These are phyloP conservation scores for Wickerhamiella sergipiensis DNA, from an alignment of 805 yeast species.

Conservation along the genomic window DNA sequence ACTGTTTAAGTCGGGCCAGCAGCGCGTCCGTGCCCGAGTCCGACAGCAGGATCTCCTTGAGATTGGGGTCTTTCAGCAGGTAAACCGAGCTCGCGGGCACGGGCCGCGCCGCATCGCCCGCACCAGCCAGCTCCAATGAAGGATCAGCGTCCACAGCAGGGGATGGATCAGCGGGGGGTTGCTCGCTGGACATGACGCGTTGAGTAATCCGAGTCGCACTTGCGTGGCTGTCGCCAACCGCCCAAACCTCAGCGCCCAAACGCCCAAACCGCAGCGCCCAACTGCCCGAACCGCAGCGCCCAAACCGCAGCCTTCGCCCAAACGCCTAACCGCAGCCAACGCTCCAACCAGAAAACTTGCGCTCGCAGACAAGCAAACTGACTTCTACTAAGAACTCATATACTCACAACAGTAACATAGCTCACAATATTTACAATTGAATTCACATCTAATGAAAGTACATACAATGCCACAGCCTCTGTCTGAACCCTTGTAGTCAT, in stretches of 20 bases:
- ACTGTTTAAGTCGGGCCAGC: conserved; percentile 60
- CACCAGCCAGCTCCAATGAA: neutral
- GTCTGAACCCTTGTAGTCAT: neutral
- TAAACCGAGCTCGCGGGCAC: conserved; percentile 17
- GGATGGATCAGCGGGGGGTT: neutral
- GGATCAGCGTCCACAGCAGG: neutral
- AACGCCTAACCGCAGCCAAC: no score
- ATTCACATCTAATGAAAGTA: no score
- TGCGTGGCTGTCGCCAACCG: neutral
- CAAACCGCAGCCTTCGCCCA: no score
- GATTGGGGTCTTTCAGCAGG: conserved; percentile 24
- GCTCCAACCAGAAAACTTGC: no score
- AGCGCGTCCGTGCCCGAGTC: conserved; percentile 58
- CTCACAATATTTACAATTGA: no score
- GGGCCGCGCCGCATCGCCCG: neutral
- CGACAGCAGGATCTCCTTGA: conserved; percentile 23
- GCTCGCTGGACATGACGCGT: neutral
- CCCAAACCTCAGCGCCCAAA: no score
- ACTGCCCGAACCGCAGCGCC: no score
- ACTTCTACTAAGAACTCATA: no score
- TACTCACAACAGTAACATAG: no score
- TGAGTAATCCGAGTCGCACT: neutral
- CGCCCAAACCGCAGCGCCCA: no score
- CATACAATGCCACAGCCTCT: no score
- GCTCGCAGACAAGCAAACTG: no score